Evolutionary conservation across 208 protist genomes (phyloP).

Genomic region (Herpetomonas samuelpessoai): DNA sequence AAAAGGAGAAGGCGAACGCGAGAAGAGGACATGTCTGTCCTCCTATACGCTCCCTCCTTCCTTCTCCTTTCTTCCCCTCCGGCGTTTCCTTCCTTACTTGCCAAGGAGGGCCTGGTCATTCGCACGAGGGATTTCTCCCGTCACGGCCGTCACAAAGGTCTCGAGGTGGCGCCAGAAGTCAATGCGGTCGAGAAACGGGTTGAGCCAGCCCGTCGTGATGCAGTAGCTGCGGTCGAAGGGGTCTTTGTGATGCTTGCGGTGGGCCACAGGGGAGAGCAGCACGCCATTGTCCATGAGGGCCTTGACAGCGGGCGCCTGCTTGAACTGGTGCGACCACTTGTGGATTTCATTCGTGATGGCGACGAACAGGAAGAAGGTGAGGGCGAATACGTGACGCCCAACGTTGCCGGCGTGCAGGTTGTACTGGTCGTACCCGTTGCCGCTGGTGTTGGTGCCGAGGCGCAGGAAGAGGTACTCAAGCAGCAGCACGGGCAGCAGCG

Average conservation of each 20-base stretch:
- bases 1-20: slow-evolving; percentile 10
- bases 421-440: slow-evolving; percentile 39
- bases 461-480: slow-evolving; percentile 46
- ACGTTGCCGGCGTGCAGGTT: slow-evolving; percentile 64
- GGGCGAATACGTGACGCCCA: slow-evolving; percentile 64
- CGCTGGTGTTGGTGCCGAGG: slow-evolving; percentile 20
- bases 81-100: slow-evolving; percentile 29
- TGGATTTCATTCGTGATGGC: slow-evolving; percentile 94
- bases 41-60: slow-evolving; percentile 2
- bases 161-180: slow-evolving; percentile 91
- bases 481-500: slow-evolving; percentile 72
- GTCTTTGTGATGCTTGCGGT: slow-evolving; percentile 91
- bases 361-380: slow-evolving; percentile 77
- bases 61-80: slow-evolving; percentile 6
- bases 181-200: slow-evolving; percentile 78
- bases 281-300: slow-evolving; percentile 70
- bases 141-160: slow-evolving; percentile 67
- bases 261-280: slow-evolving; percentile 78
- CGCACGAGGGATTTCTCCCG: slow-evolving; percentile 73
- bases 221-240: slow-evolving; percentile 93
- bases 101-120: slow-evolving; percentile 83
- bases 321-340: slow-evolving; percentile 91
- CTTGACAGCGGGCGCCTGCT: slow-evolving; percentile 52
- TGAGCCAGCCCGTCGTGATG: slow-evolving; percentile 96
- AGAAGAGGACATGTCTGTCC: slow-evolving; percentile 14